Evolutionary conservation across 2,329 filamentous ascomycete genomes (phyloP), one percentile per base, ranked within the genome.

Genomic region (Talaromyces marneffei): DNA sequence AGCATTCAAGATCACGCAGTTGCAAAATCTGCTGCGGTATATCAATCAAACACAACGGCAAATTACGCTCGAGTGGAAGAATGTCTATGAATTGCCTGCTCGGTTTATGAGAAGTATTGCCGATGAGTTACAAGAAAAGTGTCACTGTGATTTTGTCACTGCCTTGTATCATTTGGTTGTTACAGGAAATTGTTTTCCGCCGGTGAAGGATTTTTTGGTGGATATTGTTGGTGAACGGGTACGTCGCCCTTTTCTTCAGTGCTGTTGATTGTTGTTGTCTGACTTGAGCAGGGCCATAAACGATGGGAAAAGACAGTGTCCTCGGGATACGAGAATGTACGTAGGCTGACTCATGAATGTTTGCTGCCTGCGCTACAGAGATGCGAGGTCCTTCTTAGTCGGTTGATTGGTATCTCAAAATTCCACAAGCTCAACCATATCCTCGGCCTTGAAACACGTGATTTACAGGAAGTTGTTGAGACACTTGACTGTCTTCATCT

Each of bases 251-350:
- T 48, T 27, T 27, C 16, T 54, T 48, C n/a, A n/a, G n/a, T n/a
- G n/a, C n/a, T n/a, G n/a, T 35, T 57, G 1, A 25, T 62, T 23
- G 5, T 39, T 55, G 33, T 23, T 25, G 39, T 39, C 59, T 70
- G 40, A 67, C 62, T 37, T 31, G 16, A 20, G 20, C 56, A 94
- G 88, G 92, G 92, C 0, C 90, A 96, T 68, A 97, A 96, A 75
- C 83, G 94, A 54, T 99, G 94, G 94, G 92, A 97, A 65, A 95
- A 93, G 70, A 88, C 90, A 5, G 89, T 95, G 2, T 82, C 85
- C 1, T 85, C 86, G 3, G 91, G 92, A 0, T 87, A 97, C 20
- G 87, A 90, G 63, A 88, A 86, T 59, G 82, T 97, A 9, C 85
- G 91, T 55, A 84, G 85, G 57, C 81, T 97, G 12, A 81, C 92